Base-by-base conservation (phyloP, 1,284 basidiomycete species). In the Grifola frondosa region DNA sequence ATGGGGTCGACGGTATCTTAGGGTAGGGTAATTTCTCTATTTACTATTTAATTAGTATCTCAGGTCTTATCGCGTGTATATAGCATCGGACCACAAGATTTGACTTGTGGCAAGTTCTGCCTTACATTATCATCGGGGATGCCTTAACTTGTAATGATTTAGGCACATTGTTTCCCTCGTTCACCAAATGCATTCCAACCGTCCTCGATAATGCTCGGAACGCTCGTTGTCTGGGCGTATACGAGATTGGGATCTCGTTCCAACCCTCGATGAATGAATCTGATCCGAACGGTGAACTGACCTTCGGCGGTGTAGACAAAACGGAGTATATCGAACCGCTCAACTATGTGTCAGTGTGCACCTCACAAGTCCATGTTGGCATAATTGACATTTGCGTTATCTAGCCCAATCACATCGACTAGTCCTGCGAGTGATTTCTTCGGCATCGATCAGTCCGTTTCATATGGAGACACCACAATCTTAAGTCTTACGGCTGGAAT, bases 221-320 rank as follows among this genome's bases (percentile, higher is more conserved):
- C 3, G 54, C 59, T 17, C 54, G 58, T 3, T 40, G 54, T 1
- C 42, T 61, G 25, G 34, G 32, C 16, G 12, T n/a, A 3, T 39
- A 58, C 63, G 67, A 19, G 48, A 59, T 80, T 42, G 73, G 72
- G 10, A 68, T 80, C 46, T 79, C 67, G 15, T 81, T 75, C 59
- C 57, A 48, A 8, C 71, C 70, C 10, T 71, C 75, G 1, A 67
- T 50, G 9, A 40, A 50, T 6, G 37, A 47, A 1, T 11, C 38
- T 1, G 32, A 42, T 32, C 53, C 48, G 16, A 65, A 62, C 38
- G 64, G 58, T 23, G 59, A 64, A 42, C 40, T 68, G 17, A 63
- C 61, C 5, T 67, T 69, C 61, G 78, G 79, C 44, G 76, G 75
- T 22, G 62, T 64, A 31, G 76, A 81, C 49, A 33, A 63, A 19